Evolutionary conservation across 805 yeast genomes (phyloP).

Genomic region (Clavispora fructus): DNA sequence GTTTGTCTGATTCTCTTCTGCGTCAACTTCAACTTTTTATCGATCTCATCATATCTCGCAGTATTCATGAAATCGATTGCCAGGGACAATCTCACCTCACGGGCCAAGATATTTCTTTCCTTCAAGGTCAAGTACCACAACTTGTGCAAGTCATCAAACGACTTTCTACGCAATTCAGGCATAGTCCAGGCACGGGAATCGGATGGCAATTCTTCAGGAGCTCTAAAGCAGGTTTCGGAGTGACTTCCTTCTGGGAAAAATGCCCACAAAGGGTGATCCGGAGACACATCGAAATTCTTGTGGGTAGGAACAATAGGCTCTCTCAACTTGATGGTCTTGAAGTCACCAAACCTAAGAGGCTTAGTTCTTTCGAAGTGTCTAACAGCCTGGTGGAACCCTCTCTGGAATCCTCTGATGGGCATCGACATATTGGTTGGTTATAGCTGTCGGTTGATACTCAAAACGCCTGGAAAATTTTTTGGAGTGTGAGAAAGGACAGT

Average conservation of each 20-base stretch:
- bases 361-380: conserved; percentile 10
- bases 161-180: conserved; percentile 83
- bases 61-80: conserved; percentile 22
- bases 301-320: conserved; percentile 84
- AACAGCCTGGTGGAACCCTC: conserved; percentile 9
- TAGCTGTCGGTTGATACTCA: neutral
- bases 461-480: neutral
- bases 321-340: conserved; percentile 49
- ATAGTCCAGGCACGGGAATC: conserved; percentile 79
- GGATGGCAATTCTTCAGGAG: conserved; percentile 44
- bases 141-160: conserved; percentile 85
- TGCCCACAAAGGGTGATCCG: conserved; percentile 93
- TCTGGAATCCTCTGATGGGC: conserved; percentile 3
- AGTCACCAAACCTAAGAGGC: conserved; percentile 17
- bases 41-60: conserved; percentile 36
- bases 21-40: conserved; percentile 30
- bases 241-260: conserved; percentile 59
- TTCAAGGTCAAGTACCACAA: conserved; percentile 85
- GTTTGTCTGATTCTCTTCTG: conserved; percentile 72
- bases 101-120: conserved; percentile 72
- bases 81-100: conserved; percentile 64
- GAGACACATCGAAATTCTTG: conserved; percentile 63
- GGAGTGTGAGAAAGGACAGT: neutral
- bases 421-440: neutral
- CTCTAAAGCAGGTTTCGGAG: conserved; percentile 52